Base-by-base conservation (phyloP, 2,329 filamentous ascomycete species). In the Eurotiales sp. region DNA sequence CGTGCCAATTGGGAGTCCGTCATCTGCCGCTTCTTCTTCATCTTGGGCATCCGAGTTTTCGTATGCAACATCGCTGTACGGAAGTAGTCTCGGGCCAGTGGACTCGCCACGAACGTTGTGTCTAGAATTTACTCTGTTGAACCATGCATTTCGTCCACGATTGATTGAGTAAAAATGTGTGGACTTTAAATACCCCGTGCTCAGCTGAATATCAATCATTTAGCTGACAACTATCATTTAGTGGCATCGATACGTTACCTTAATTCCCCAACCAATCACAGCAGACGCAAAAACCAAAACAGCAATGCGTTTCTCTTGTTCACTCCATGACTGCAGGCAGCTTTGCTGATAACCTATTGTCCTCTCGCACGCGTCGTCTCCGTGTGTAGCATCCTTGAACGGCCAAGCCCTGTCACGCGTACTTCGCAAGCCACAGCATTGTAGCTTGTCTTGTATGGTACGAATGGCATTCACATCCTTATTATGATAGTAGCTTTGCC, bases 361-460 rank as follows among this genome's bases (percentile, higher is more conserved):
- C 17, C 51, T 15, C 32, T 67, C 64, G 54, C 68, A 71, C 0
- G 65, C 62, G 40, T 61, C 51, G 21, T 65, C 65, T 2, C 58
- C 61, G 21, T 69, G 58, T n/a, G 25, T 53, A 5, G 32, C 34
- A 27, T 66, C 63, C 39, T 68, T 69, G 53, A 71, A 71, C 1
- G 68, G 68, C 68, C 68, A 71, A 2, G 68, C 65, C 14, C 65
- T 57, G 46, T 71, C 68, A 50, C 58, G 65, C n/a, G 62, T 58
- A 36, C 67, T 70, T 29, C 66, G 58, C 8, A 67, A 55, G 2
- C 68, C 68, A 36, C 68, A 71, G 45, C 68, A 70, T 34, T 57
- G 64, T 21, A 68, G 56, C 3, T 50, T 48, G 41, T 64, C 63
- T 49, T 71, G 66, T 46, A 70, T 69, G 2, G 60, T 42, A 17